Conservation (phyloP, 108 stramenopile species). For the Epithemia pelagica region DNA sequence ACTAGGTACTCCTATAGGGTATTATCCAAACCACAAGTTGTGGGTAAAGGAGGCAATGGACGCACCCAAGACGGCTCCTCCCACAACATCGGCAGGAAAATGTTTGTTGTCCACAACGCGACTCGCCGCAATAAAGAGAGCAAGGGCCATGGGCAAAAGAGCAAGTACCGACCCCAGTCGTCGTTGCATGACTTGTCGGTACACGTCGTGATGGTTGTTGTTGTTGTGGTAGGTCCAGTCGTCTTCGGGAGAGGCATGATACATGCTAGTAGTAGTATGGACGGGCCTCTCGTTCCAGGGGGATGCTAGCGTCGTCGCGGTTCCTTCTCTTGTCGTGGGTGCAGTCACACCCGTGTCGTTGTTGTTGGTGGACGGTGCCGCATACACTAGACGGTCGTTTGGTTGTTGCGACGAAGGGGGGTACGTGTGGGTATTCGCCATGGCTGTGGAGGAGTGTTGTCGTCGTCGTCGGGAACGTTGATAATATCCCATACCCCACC, state of each 20-base stretch:
- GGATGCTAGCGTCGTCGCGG: too few species aligned
- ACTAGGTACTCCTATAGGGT: too few species aligned
- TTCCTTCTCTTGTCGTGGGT: background rate
- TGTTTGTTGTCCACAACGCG: slow-evolving; percentile 53
- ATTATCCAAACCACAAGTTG: slow-evolving; percentile 34
- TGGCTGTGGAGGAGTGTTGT: background rate
- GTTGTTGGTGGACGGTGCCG: background rate
- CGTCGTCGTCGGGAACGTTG: background rate
- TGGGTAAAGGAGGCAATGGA: slow-evolving; percentile 22
- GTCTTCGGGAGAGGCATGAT: background rate
- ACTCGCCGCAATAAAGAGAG: slow-evolving; percentile 36
- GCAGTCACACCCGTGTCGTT: background rate
- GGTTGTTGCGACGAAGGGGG: background rate
- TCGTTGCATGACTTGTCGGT: background rate
- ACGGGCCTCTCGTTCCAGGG: background rate
- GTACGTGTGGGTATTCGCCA: too few species aligned
- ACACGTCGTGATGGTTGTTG: background rate
- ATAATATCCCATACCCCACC: slow-evolving; percentile 16
- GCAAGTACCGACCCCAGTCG: slow-evolving; percentile 24
- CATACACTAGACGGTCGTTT: background rate
- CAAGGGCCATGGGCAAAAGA: slow-evolving; percentile 29
- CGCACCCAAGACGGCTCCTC: slow-evolving; percentile 43
- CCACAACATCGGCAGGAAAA: slow-evolving; percentile 59
- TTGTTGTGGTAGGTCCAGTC: background rate
- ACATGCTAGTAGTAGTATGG: background rate